Base-by-base conservation (phyloP, 179 eudicot genomes). In the Vitellaria paradoxa region DNA sequence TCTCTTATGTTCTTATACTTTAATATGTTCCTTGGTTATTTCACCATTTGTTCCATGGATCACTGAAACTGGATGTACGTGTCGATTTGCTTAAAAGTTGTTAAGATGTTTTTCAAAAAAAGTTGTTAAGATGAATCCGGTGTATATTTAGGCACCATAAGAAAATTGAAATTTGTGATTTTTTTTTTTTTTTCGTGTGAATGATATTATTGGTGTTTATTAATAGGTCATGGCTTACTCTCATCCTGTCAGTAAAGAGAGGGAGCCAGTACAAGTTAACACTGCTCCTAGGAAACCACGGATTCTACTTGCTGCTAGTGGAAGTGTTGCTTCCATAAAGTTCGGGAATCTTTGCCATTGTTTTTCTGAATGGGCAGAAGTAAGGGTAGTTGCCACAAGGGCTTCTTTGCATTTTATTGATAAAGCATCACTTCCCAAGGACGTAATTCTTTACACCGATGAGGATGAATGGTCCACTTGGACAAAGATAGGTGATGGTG, bases 331-430 rank as follows among this genome's bases (percentile, higher is more conserved):
- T 72, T 86, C 99, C 12, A 90, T 96, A 63, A 96, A 96, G 81
- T 93, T 96, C 78, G 96, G 90, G 37, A 93, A 92, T 80, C 94
- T 93, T 46, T 96, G 98, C 78, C 88, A 79, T 80, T 87, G 94
- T 73, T 96, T 96, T 77, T 89, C 91, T 40, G 99, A 96, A 75
- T 96, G 99, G 99, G 98, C 97, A 20, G 99, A 96, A 76, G 96
- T 96, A 23, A 96, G 80, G 84, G 98, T 93, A 68, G 94, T 93
- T 76, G 91, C 89, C 21, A 89, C 94, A 7, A 88, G 81, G 67
- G 85, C 96, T 23, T 91, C 98, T 71, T 84, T 93, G 77, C 96
- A 93, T 86, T 92, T 96, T 62, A 81, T 96, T 73, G 94, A 93
- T 55, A 85, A 80, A 68, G 56, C 80, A 68, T 70, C 93, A 56